phyloP scores from a whole-genome alignment of 306 rosid genomes.

The Dryas octopetala region DNA sequence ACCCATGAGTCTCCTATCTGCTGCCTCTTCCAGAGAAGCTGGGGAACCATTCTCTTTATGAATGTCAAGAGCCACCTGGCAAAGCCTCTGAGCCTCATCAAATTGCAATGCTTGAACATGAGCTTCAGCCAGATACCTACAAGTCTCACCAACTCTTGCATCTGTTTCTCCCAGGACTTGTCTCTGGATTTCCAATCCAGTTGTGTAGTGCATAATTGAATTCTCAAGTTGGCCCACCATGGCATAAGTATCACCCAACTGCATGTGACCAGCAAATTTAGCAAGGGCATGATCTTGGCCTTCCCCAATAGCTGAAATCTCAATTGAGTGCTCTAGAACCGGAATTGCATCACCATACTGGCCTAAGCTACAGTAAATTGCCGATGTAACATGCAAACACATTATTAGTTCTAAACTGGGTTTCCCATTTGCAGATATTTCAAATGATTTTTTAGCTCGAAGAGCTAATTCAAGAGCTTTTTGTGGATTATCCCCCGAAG shows the following conservation, averaged over 20 bases:
- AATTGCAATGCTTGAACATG: slow-evolving; percentile 84
- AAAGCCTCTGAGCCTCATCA: slow-evolving; percentile 76
- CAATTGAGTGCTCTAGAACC: slow-evolving; percentile 64
- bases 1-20: slow-evolving; percentile 94
- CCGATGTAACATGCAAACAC: slow-evolving; percentile 85
- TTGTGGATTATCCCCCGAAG: slow-evolving; percentile 59
- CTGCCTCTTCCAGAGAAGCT: slow-evolving; percentile 83
- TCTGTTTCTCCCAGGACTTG: slow-evolving; percentile 76
- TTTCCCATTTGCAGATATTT: slow-evolving; percentile 52
- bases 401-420: slow-evolving; percentile 76
- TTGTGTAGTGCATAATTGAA: slow-evolving; percentile 65
- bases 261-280: slow-evolving; percentile 91
- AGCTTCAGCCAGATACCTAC: slow-evolving; percentile 92
- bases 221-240: slow-evolving; percentile 87
- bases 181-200: slow-evolving; percentile 79
- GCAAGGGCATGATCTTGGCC: slow-evolving; percentile 78
- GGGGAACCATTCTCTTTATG: slow-evolving; percentile 67
- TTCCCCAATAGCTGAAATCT: slow-evolving; percentile 59
- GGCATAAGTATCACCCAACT: slow-evolving; percentile 88
- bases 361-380: slow-evolving; percentile 75
- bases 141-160: slow-evolving; percentile 84
- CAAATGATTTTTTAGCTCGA: slow-evolving; percentile 66
- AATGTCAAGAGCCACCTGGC: slow-evolving; percentile 83
- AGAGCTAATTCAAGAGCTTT: slow-evolving; percentile 80
- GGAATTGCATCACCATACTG: slow-evolving; percentile 73